phyloP scores from a whole-genome alignment of 352 stramenopile genomes.

The Peronospora belbahrii region DNA sequence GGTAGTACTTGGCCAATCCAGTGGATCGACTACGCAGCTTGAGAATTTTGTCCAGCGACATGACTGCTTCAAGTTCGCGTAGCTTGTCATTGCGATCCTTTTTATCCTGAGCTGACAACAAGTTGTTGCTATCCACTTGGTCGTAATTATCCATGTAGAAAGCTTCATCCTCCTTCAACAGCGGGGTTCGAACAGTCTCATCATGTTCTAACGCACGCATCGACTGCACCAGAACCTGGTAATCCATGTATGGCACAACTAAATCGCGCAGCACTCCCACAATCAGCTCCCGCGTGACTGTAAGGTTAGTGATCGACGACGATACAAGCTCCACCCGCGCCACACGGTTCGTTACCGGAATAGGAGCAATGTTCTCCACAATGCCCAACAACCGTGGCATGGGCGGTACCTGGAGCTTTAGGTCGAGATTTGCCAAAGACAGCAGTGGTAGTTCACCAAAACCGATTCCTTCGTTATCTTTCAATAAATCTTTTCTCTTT shows the following conservation, averaged over 20 bases:
- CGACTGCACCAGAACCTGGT: constrained; percentile 44
- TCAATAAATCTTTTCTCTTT: constrained; percentile 19
- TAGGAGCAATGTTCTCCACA: constrained; percentile 46
- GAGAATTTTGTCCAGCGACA: constrained; percentile 45
- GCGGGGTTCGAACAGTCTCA: constrained; percentile 26
- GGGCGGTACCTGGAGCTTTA: constrained; percentile 46
- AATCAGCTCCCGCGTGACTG: constrained; percentile 35
- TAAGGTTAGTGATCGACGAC: constrained; percentile 31
- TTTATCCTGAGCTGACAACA: constrained; percentile 37
- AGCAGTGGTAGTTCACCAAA: constrained; percentile 29
- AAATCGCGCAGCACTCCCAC: constrained; percentile 43
- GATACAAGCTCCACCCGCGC: constrained; percentile 37
- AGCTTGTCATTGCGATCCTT: constrained; percentile 33
- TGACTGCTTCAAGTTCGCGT: constrained; percentile 27
- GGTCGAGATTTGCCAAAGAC: constrained; percentile 29
- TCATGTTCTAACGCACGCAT: constrained; percentile 42
- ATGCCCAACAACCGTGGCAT: constrained; percentile 49
- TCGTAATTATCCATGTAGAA: constrained; percentile 52
- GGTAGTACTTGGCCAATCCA: constrained; percentile 38
- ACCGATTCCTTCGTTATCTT: constrained; percentile 17
- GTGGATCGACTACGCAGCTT: constrained; percentile 33
- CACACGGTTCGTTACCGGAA: constrained; percentile 36
- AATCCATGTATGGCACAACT: constrained; percentile 47
- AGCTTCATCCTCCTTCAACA: constrained; percentile 33
- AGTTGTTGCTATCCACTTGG: constrained; percentile 38